Evolutionary conservation across 768 basidiomycete species (phyloP).

Genomic region (Tricholoma sp.): DNA sequence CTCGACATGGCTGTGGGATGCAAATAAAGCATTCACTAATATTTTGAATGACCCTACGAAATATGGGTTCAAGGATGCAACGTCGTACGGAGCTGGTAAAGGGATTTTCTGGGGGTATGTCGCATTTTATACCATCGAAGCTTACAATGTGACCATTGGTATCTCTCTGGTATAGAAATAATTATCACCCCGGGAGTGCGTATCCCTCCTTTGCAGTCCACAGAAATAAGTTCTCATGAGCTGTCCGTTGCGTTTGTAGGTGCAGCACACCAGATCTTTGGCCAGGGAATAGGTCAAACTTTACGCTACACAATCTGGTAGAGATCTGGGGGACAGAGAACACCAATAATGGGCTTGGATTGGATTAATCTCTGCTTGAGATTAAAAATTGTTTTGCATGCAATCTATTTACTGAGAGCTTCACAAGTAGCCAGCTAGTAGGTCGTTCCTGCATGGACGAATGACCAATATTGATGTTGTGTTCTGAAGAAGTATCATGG

Average conservation of each 20-base stretch:
- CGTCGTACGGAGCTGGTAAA: slow-evolving; percentile 35
- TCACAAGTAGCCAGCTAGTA: too few relatives aligned
- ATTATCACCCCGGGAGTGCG: slow-evolving; percentile 51
- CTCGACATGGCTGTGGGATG: slow-evolving; percentile 45
- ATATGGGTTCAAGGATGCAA: slow-evolving; percentile 55
- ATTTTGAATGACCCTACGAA: slow-evolving; percentile 42
- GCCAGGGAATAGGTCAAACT: slow-evolving; percentile 21
- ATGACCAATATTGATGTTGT: too few relatives aligned
- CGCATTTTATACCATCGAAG: background rate
- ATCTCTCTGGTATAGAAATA: slow-evolving; percentile 32
- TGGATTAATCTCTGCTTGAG: too few relatives aligned
- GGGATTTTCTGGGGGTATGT: slow-evolving; percentile 54
- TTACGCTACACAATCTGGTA: slow-evolving; percentile 23
- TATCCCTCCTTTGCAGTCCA: background rate
- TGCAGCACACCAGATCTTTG: slow-evolving; percentile 36
- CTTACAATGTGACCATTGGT: background rate
- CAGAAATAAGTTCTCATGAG: background rate
- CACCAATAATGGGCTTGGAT: too few relatives aligned
- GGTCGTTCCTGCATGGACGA: too few relatives aligned
- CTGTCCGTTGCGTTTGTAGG: slow-evolving; percentile 16
- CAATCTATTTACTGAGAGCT: too few relatives aligned
- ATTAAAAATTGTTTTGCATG: too few relatives aligned
- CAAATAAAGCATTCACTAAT: slow-evolving; percentile 41
- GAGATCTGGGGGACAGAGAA: too few relatives aligned
- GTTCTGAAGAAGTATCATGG: too few relatives aligned